Evolutionary conservation across 2,329 filamentous ascomycete genomes (phyloP).

Genomic region (Apiospora marii): DNA sequence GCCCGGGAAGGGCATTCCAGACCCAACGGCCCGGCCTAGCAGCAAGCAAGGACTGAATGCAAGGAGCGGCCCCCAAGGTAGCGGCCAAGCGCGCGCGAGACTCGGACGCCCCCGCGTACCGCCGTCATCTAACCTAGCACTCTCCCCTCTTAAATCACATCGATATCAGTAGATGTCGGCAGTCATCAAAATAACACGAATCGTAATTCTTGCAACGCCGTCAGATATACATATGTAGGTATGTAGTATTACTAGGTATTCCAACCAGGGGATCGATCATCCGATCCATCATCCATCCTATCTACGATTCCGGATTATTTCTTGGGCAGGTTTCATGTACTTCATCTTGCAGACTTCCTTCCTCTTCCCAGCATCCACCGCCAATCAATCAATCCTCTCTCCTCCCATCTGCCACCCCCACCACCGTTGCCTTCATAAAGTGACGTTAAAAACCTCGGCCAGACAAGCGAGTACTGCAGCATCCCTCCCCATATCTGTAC

Average conservation of each 20-base stretch:
- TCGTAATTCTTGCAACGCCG: background rate
- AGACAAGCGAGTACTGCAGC: constrained; percentile 6
- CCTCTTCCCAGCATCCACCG: background rate
- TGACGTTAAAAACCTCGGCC: constrained; percentile 4
- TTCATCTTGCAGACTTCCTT: background rate
- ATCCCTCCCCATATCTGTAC: constrained; percentile 1
- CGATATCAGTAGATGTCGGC: background rate
- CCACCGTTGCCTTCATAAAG: background rate
- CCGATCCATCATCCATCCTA: background rate
- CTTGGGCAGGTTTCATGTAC: background rate
- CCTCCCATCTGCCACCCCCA: background rate
- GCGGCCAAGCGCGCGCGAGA: constrained; percentile 4
- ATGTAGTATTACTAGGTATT: background rate
- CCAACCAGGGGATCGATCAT: constrained; percentile 5
- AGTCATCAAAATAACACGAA: background rate
- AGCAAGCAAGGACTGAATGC: background rate
- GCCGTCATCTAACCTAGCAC: background rate
- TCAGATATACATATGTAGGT: background rate
- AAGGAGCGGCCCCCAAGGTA: background rate
- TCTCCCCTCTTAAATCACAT: background rate
- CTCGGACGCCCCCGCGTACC: background rate
- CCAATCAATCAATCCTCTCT: background rate
- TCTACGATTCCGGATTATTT: background rate
- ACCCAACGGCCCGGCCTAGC: background rate
- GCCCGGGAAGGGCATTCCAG: background rate